Percentiles rank a stretch among this genome's conserved stretches.
phyloP scores from a whole-genome alignment of 2,329 filamentous ascomycete species.

The Tolypocladium guangdongense region DNA sequence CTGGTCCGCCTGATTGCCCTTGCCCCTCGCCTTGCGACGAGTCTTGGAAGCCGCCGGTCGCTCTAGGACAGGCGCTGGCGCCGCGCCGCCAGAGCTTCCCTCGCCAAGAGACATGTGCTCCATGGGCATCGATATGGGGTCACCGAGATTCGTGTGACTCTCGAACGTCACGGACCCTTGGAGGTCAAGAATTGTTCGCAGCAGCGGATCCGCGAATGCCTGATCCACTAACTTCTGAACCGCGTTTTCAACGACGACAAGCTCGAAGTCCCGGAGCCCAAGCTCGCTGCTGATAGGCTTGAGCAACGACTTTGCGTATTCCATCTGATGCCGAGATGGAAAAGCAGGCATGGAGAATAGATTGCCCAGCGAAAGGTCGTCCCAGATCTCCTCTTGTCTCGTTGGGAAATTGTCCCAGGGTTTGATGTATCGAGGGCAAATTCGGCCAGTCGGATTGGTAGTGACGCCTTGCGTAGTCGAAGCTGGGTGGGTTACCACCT shows the following conservation, averaged over 20 bases:
- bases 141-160: constrained; percentile 23
- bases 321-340: too few relatives aligned
- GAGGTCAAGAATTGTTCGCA: constrained; percentile 18
- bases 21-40: constrained; percentile 13
- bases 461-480: constrained; percentile 21
- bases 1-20: constrained; percentile 19
- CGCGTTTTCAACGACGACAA: too few relatives aligned
- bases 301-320: too few relatives aligned
- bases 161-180: constrained; percentile 23
- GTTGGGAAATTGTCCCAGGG: constrained; percentile 22
- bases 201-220: too few relatives aligned
- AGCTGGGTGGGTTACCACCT: constrained; percentile 18
- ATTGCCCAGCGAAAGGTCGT: too few relatives aligned
- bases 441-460: constrained; percentile 19
- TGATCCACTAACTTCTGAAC: constrained; percentile 21
- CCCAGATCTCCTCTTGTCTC: neutral
- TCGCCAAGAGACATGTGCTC: constrained; percentile 13
- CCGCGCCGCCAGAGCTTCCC: too few relatives aligned
- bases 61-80: too few relatives aligned
- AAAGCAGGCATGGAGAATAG: too few relatives aligned
- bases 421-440: constrained; percentile 24
- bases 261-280: too few relatives aligned
- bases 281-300: too few relatives aligned
- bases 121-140: constrained; percentile 12
- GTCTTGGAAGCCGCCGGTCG: too few relatives aligned